Conservation (phyloP, 495 filamentous ascomycete genomes). For the Parathielavia hyrcaniae region DNA sequence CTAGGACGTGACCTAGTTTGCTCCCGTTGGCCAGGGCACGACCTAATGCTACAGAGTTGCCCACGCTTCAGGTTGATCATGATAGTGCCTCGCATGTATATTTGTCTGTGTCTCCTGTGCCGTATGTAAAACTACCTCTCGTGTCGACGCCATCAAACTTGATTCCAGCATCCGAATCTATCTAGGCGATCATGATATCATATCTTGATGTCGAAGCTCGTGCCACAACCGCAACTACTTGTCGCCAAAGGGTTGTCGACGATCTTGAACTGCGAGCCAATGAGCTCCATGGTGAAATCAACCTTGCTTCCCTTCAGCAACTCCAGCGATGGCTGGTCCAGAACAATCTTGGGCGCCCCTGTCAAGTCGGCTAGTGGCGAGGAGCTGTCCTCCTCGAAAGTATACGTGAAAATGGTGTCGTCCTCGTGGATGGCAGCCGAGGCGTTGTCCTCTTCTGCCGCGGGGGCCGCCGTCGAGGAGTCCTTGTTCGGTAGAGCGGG, state of each 20-base stretch:
- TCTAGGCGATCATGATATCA: conserved; percentile 21
- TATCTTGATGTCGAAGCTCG: conserved; percentile 88
- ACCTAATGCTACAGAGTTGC: conserved; percentile 25
- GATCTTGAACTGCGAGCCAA: conserved; percentile 96
- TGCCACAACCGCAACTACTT: conserved; percentile 95
- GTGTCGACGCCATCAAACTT: neutral
- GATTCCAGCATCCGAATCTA: neutral
- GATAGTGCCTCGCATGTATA: neutral
- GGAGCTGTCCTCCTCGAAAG: conserved; percentile 17
- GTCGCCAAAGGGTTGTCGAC: conserved; percentile 83
- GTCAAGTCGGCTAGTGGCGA: conserved; percentile 19
- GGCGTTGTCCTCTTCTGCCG: conserved; percentile 25
- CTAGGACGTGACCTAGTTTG: conserved; percentile 25
- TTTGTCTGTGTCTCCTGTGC: neutral
- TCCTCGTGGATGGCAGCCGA: conserved; percentile 50
- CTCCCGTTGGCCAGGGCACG: conserved; percentile 17
- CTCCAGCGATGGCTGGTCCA: conserved; percentile 83
- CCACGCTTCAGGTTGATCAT: neutral
- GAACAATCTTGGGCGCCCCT: conserved; percentile 66
- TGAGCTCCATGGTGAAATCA: conserved; percentile 93
- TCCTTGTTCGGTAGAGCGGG: conserved; percentile 30
- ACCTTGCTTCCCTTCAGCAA: conserved; percentile 87
- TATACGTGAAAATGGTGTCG: conserved; percentile 58
- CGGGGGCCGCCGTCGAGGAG: conserved; percentile 4
- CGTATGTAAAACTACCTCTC: neutral